Base-by-base conservation (phyloP, 2,329 filamentous ascomycete species). In the Mycosphaerella sp. region DNA sequence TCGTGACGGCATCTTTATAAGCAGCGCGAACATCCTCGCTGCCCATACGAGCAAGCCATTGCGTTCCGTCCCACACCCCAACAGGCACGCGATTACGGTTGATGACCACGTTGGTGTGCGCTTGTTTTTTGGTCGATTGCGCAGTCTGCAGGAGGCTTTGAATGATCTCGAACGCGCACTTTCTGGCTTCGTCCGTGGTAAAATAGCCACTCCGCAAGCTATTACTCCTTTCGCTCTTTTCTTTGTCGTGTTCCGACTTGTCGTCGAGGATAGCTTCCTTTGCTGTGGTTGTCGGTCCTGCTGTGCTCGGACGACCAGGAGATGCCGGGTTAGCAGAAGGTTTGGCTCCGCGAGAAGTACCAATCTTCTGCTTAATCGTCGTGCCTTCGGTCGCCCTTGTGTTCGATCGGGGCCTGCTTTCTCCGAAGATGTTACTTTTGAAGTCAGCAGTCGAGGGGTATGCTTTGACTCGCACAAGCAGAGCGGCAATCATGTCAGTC, bases 61-160 rank as follows among this genome's bases (percentile, higher is more conserved):
- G 89, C 0, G 90, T 95, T n/a, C 88, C 89, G 68, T 97, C 90
- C 93, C 93, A 98, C 0, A 90, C 86, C 49, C 86, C 80, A 7
- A 95, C 77, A 17, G 0, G 87, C 84, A 0, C 79, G 27, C 80
- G 80, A 21, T 69, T 71, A 75, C 77, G 65, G n/a, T 52, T 59
- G 28, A 55, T 60, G 16, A 52, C 51, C n/a, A 49, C 51, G 13
- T 62, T 57, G 50, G 58, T 49, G 41, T 55, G 18, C 43, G 50
- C 36, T 56, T 53, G 39, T 45, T 54, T 39, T 43, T 52, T 39
- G 35, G 59, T 39, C 41, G 59, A 58, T 63, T 94, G 95, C 2
- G 91, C 89, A 17, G 94, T 85, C 16, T 85, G 71, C 16, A 98
- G 74, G 50, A 96, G 89, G 35, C 83, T 81, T 67, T 89, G 93